phyloP scores from a whole-genome alignment of 306 rosid genomes.

The Acacia melanoxylon region DNA sequence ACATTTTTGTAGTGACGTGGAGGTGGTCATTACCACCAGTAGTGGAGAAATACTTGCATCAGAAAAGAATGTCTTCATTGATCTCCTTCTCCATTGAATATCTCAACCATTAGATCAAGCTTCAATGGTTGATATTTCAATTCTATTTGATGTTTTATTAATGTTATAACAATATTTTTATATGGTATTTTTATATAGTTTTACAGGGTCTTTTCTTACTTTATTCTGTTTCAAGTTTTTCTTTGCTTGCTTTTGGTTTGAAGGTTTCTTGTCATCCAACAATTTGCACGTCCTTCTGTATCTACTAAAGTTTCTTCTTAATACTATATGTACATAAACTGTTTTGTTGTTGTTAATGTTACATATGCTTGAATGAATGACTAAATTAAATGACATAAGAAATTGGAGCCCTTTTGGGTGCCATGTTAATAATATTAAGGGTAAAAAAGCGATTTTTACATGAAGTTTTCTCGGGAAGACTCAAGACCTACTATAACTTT shows the following conservation, averaged over 20 bases:
- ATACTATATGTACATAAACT: not conserved
- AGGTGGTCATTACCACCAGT: too few relatives aligned
- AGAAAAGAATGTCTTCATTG: too few relatives aligned
- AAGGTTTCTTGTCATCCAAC: not conserved
- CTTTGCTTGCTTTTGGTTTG: not conserved
- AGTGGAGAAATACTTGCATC: too few relatives aligned
- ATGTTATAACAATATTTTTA: too few relatives aligned
- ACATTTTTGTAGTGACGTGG: too few relatives aligned
- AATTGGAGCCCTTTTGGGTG: not conserved
- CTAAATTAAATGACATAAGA: not conserved
- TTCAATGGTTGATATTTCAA: too few relatives aligned
- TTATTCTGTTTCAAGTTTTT: not conserved
- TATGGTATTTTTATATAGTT: not conserved
- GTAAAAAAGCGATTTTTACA: too few relatives aligned
- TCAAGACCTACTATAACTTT: too few relatives aligned
- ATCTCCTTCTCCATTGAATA: too few relatives aligned
- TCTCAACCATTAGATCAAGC: too few relatives aligned
- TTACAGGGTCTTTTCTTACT: not conserved
- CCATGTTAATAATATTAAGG: not conserved
- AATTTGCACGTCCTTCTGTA: not conserved
- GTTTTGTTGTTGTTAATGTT: not conserved
- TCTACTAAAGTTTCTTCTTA: not conserved
- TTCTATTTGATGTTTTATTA: too few relatives aligned
- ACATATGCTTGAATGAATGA: conserved; percentile 1
- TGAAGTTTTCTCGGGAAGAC: too few relatives aligned